Conservation (phyloP, 352 stramenopile species). For the Globisporangium yorkense region DNA sequence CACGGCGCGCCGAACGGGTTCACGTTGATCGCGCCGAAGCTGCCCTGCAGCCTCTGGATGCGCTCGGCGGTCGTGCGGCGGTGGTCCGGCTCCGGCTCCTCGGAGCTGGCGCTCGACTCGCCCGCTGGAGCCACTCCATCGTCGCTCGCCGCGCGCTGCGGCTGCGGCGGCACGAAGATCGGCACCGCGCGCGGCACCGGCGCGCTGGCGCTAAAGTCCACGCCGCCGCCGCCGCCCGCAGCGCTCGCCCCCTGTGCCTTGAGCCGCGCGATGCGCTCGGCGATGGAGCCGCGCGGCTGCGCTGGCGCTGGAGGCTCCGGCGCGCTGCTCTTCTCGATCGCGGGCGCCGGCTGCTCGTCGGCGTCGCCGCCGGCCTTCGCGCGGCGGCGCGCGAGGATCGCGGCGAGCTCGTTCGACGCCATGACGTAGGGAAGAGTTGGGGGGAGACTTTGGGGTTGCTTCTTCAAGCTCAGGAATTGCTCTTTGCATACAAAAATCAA, state of each 20-base stretch:
- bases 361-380: slow-evolving; percentile 56
- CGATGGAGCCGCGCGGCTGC: slow-evolving; percentile 43
- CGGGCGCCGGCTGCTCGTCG: slow-evolving; percentile 16
- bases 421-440: slow-evolving; percentile 17
- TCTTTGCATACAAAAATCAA: too few species aligned
- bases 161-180: slow-evolving; percentile 12
- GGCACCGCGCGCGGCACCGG: slow-evolving; percentile 10
- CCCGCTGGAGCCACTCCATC: background rate
- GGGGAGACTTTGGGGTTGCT: background rate
- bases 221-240: background rate
- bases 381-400: slow-evolving; percentile 72
- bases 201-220: slow-evolving; percentile 3
- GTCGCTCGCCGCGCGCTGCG: slow-evolving; percentile 10
- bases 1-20: slow-evolving; percentile 46
- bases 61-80: slow-evolving; percentile 34
- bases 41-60: slow-evolving; percentile 78
- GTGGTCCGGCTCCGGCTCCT: slow-evolving; percentile 2
- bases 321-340: slow-evolving; percentile 23
- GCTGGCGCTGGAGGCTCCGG: slow-evolving; percentile 13
- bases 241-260: slow-evolving; percentile 58
- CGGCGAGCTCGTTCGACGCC: slow-evolving; percentile 77
- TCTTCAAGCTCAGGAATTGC: background rate
- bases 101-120: background rate
- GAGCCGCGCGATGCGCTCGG: slow-evolving; percentile 68
- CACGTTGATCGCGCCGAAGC: slow-evolving; percentile 75